These are phyloP conservation scores for Schwanniomyces polymorphus DNA, from an alignment of 805 yeast species.

Conservation along the genomic window DNA sequence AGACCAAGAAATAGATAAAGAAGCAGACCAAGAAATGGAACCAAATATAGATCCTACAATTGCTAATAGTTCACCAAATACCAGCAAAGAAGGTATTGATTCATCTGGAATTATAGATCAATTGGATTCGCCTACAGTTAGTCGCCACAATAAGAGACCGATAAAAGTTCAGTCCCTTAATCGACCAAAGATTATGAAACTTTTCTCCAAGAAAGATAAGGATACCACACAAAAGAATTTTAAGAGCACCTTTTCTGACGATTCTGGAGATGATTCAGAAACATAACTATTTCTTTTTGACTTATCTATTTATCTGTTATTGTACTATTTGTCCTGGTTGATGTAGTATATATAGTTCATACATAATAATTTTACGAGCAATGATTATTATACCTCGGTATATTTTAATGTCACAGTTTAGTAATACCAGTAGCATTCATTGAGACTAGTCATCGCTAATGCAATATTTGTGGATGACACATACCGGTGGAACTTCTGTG, in stretches of 20 bases:
- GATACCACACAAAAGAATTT: not conserved
- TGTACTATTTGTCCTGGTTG: not conserved
- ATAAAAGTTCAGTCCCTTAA: not conserved
- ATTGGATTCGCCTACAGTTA: not conserved
- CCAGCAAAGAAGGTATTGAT: not conserved
- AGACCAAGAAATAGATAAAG: not conserved
- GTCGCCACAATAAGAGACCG: not conserved
- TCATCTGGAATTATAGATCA: not conserved
- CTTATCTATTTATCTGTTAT: not conserved
- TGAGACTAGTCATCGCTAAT: too few species aligned
- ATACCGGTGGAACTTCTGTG: too few species aligned
- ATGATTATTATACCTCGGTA: not conserved
- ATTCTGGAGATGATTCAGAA: constrained; percentile 2
- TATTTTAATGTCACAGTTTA: not conserved
- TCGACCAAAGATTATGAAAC: not conserved
- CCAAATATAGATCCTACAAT: not conserved
- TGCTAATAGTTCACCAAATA: not conserved
- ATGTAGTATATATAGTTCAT: not conserved
- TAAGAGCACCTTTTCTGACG: constrained; percentile 7
- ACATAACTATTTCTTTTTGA: not conserved
- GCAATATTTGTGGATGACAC: too few species aligned
- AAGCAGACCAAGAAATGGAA: not conserved
- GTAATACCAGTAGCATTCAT: too few species aligned
- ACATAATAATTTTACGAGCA: not conserved
- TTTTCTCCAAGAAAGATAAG: not conserved